phyloP scores from a whole-genome alignment of 306 rosid genomes.

The Cucurbita ficifolia region DNA sequence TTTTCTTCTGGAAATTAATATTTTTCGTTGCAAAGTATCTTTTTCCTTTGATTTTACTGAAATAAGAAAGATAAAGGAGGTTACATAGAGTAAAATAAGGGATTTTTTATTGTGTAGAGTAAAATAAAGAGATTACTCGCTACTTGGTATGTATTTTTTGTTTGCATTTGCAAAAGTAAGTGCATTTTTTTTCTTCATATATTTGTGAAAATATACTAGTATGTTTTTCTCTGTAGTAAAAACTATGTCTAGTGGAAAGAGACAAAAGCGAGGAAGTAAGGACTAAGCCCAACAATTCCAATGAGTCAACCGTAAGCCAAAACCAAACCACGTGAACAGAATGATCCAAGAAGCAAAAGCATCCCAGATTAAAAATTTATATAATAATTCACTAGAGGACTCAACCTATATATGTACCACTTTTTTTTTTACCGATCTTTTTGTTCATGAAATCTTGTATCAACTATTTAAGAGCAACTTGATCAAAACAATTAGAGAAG shows the following conservation, averaged over 20 bases:
- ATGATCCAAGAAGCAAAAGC: not conserved
- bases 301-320: not conserved
- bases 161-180: not conserved
- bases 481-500: not conserved
- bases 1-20: not conserved
- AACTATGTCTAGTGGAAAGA: not conserved
- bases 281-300: not conserved
- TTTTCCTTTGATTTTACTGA: not conserved
- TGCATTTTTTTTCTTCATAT: not conserved
- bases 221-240: not conserved
- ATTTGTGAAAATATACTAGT: not conserved
- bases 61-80: not conserved
- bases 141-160: not conserved
- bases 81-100: not conserved
- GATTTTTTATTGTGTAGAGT: not conserved
- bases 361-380: not conserved
- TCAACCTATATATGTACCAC: not conserved
- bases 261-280: not conserved
- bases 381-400: not conserved
- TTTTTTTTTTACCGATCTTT: not conserved
- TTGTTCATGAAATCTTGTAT: not conserved
- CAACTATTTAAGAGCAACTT: not conserved
- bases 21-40: not conserved
- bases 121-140: not conserved
- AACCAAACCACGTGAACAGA: not conserved